phyloP scores from a whole-genome alignment of 1,284 basidiomycete species.

The Melampsora occidentalis region DNA sequence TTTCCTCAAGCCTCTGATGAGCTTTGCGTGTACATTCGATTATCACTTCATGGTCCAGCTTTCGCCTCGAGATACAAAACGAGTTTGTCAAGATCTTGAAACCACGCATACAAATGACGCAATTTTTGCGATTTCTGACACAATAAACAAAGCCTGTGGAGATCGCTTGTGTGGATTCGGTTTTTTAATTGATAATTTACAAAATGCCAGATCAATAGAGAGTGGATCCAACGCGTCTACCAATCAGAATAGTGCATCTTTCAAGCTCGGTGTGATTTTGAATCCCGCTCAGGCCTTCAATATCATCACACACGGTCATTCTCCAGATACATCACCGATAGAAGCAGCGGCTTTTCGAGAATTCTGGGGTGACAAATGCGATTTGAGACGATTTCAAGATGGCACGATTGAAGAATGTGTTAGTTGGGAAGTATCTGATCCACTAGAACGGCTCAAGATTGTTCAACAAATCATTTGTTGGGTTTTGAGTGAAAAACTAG shows the following conservation, averaged over 20 bases:
- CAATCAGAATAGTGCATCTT: not conserved
- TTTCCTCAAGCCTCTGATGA: constrained; percentile 60
- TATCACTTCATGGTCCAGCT: constrained; percentile 43
- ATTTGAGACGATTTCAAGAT: constrained; percentile 95
- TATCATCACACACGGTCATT: constrained; percentile 82
- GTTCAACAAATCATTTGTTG: constrained; percentile 72
- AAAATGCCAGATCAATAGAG: constrained; percentile 9
- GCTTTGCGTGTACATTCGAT: constrained; percentile 58
- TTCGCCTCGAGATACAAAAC: constrained; percentile 42
- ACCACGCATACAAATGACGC: not conserved
- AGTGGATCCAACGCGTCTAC: not conserved
- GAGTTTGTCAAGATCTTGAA: constrained; percentile 20
- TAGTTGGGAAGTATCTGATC: constrained; percentile 66
- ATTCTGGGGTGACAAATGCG: constrained; percentile 89
- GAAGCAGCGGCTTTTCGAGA: constrained; percentile 66
- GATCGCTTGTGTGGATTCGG: constrained; percentile 29
- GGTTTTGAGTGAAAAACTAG: constrained; percentile 73
- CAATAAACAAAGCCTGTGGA: constrained; percentile 19
- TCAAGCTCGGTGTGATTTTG: constrained; percentile 68
- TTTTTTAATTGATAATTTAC: constrained; percentile 3
- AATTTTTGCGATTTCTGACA: constrained; percentile 14
- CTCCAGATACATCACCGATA: constrained; percentile 61
- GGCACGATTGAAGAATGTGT: constrained; percentile 89
- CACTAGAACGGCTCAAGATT: constrained; percentile 63
- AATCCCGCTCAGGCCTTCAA: constrained; percentile 70